phyloP scores from a whole-genome alignment of 352 stramenopile species.

The Elongisporangium anandrum region DNA sequence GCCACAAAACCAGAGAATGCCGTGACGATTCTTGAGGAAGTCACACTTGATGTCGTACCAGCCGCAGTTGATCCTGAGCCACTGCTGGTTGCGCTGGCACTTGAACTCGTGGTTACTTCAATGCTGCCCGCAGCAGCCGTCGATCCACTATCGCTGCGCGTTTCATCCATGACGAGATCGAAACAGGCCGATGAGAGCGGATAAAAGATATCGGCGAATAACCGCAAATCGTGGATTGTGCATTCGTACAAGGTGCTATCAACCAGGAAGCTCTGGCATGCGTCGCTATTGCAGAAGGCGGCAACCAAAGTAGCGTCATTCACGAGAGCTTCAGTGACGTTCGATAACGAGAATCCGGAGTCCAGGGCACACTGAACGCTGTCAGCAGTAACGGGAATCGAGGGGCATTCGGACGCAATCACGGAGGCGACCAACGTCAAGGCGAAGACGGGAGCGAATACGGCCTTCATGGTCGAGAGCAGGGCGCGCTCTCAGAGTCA shows the following conservation, averaged over 20 bases:
- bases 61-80: background rate
- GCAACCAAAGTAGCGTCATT: background rate
- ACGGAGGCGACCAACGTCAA: conserved; percentile 1
- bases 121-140: background rate
- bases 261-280: background rate
- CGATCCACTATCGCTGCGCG: background rate
- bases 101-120: background rate
- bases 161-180: background rate
- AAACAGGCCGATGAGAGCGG: background rate
- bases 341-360: background rate
- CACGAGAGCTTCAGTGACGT: background rate
- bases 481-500: background rate
- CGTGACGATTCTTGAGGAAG: background rate
- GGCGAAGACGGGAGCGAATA: background rate
- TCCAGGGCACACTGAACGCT: background rate
- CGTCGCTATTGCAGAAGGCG: background rate
- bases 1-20: background rate
- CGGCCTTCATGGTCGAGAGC: background rate
- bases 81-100: too few species aligned
- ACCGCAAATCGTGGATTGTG: background rate
- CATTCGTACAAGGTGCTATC: background rate
- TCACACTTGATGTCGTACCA: background rate
- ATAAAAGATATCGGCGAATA: background rate
- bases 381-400: background rate
- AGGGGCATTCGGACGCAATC: background rate